Base-by-base conservation (phyloP, 139 green algal species). In the Asterochloris sp. region DNA sequence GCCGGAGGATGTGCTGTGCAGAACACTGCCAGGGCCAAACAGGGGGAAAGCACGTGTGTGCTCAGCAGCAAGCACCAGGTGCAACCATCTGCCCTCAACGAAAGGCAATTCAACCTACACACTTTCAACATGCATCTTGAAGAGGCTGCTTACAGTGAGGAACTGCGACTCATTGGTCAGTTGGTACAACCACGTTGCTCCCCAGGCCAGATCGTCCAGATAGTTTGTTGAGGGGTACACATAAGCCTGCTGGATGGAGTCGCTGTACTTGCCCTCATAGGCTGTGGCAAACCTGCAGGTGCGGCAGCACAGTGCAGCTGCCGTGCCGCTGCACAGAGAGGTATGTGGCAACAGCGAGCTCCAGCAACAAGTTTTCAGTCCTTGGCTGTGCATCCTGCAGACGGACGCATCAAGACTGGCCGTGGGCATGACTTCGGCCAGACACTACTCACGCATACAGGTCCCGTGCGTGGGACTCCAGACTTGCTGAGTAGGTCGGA, bases 121-220 rank as follows among this genome's bases (percentile, higher is more conserved):
- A 0, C 0, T 21, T 68, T 28, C 16, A 79, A n/a, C 66, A n/a
- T 29, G 12, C 12, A 17, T 19, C 19, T n/a, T n/a, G n/a, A n/a
- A n/a, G n/a, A 28, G 62, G 26, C 13, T 64, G 76, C 71, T 76
- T 76, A 78, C 76, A 67, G 81, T 63, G 81, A 91, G 75, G 82
- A 91, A 94, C 0, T 81, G 64, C 21, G 76, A 21, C 61, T 95
- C 86, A 24, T 73, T 62, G 10, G 91, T 92, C 15, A 83, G 83
- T 21, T 81, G 81, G 78, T 92, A 94, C 38, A 95, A 78, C 91
- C 91, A 95, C 19, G 76, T 79, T 27, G 86, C 89, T 10, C 83
- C 89, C 78, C 85, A 92, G 2, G 92, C 84, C 61, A 95, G 87
- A 73, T 93, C 90, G 81, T 95, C 91, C 60, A 82, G 76, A 26